These are phyloP conservation scores for Verticillium klebahnii DNA, from an alignment of 2,329 filamentous ascomycete species.

Conservation along the genomic window DNA sequence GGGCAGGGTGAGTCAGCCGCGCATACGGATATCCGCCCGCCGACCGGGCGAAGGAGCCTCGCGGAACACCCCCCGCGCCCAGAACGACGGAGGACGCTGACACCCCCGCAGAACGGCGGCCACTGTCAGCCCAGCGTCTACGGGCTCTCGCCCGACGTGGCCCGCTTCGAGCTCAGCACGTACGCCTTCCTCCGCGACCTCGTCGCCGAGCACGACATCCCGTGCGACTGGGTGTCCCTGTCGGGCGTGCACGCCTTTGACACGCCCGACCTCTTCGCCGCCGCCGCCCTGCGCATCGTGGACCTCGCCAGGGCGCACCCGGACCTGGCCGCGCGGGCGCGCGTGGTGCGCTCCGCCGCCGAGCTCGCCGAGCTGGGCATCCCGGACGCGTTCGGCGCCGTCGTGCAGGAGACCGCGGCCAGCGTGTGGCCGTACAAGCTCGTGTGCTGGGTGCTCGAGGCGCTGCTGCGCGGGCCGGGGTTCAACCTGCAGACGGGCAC, in stretches of 20 bases:
- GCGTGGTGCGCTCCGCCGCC: conserved; percentile 31
- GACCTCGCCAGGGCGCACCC: conserved; percentile 47
- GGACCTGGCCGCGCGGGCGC: conserved; percentile 46
- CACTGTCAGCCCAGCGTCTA: conserved; percentile 74
- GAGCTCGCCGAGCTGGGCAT: conserved; percentile 50
- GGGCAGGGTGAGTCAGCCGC: conserved; percentile 56
- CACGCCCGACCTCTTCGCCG: conserved; percentile 47
- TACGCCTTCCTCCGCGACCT: conserved; percentile 56
- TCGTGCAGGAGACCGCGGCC: conserved; percentile 61
- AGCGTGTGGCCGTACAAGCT: conserved; percentile 83
- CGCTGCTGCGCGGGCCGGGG: conserved; percentile 35
- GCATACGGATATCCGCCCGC: neutral
- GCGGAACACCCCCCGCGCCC: neutral
- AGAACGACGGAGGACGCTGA: neutral
- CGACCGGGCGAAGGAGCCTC: neutral
- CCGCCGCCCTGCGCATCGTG: conserved; percentile 45
- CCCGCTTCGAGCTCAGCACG: conserved; percentile 68
- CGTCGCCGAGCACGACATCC: conserved; percentile 50
- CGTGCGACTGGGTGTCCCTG: conserved; percentile 65
- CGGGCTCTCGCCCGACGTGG: conserved; percentile 52
- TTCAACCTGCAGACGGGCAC: conserved; percentile 76
- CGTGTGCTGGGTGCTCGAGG: conserved; percentile 65
- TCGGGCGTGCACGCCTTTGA: conserved; percentile 62
- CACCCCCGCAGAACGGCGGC: conserved; percentile 51
- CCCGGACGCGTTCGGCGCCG: conserved; percentile 54